Conservation (phyloP, 2,329 filamentous ascomycete genomes). For the Xylaria hypoxylon region DNA sequence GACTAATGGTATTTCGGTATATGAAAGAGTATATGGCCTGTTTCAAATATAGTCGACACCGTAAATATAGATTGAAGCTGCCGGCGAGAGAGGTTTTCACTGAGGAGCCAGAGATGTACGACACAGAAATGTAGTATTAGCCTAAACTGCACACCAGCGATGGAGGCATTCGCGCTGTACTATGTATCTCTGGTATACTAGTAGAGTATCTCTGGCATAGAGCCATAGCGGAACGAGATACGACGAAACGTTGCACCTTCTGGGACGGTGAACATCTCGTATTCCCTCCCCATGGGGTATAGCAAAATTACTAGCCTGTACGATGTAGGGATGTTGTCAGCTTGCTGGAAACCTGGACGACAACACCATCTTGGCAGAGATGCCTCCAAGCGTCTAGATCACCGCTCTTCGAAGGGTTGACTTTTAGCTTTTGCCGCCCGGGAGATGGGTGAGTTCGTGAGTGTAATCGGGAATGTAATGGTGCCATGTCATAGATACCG, state of each 20-base stretch:
- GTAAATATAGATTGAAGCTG: background rate
- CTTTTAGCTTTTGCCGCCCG: background rate
- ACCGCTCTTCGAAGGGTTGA: no score
- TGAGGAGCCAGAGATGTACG: background rate
- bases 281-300: slow-evolving; percentile 26
- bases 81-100: background rate
- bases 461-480: slow-evolving; percentile 8
- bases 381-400: background rate
- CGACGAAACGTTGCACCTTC: slow-evolving; percentile 23
- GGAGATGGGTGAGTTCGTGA: background rate
- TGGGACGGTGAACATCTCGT: slow-evolving; percentile 22
- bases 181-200: no score
- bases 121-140: slow-evolving; percentile 21
- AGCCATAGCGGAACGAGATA: slow-evolving; percentile 9
- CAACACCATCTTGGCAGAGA: slow-evolving; percentile 19
- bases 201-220: no score
- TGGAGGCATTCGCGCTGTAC: background rate
- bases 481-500: slow-evolving; percentile 17
- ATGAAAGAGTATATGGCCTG: no score
- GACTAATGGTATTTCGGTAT: no score
- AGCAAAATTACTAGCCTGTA: background rate
- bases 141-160: slow-evolving; percentile 20
- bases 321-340: slow-evolving; percentile 2
- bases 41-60: background rate
- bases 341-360: background rate